phyloP scores from a whole-genome alignment of 148 eudicot genomes.

The Nepenthes mirabilis region DNA sequence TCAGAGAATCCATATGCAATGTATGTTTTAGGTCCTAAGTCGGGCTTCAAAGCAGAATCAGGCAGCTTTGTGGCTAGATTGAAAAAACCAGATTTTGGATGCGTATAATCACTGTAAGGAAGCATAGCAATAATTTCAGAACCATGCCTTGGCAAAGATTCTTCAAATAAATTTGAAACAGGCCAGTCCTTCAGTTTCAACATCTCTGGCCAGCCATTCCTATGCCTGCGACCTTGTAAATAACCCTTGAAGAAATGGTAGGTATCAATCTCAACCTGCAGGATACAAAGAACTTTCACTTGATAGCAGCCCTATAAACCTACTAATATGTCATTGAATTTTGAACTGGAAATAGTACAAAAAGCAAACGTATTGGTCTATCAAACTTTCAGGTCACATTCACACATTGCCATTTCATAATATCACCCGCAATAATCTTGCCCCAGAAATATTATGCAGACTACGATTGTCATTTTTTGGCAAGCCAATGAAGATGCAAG shows the following conservation, averaged over 20 bases:
- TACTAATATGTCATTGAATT: too few species aligned
- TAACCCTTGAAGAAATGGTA: conserved; percentile 75
- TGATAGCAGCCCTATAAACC: background rate
- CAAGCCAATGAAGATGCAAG: too few species aligned
- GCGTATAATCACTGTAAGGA: conserved; percentile 73
- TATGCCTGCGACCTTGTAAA: conserved; percentile 51
- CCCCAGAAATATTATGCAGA: too few species aligned
- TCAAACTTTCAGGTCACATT: too few species aligned
- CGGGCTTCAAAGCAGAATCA: conserved; percentile 63
- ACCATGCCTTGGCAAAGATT: conserved; percentile 81
- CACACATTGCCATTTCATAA: too few species aligned
- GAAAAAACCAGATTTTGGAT: conserved; percentile 57
- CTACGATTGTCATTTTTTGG: too few species aligned
- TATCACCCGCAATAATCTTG: too few species aligned
- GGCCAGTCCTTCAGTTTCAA: conserved; percentile 97
- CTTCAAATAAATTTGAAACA: conserved; percentile 50
- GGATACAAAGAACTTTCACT: background rate
- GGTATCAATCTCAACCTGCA: conserved; percentile 77
- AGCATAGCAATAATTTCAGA: conserved; percentile 73
- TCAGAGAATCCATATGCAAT: conserved; percentile 69
- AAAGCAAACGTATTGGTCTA: too few species aligned
- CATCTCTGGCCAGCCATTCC: conserved; percentile 76
- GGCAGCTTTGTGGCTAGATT: conserved; percentile 80
- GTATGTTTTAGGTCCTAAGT: conserved; percentile 87
- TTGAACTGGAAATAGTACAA: too few species aligned